A percentile compares a stretch with the other conserved stretches of the same genome.
Evolutionary conservation across 345 rosid species (phyloP).

Genomic region (Brassica carinata): DNA sequence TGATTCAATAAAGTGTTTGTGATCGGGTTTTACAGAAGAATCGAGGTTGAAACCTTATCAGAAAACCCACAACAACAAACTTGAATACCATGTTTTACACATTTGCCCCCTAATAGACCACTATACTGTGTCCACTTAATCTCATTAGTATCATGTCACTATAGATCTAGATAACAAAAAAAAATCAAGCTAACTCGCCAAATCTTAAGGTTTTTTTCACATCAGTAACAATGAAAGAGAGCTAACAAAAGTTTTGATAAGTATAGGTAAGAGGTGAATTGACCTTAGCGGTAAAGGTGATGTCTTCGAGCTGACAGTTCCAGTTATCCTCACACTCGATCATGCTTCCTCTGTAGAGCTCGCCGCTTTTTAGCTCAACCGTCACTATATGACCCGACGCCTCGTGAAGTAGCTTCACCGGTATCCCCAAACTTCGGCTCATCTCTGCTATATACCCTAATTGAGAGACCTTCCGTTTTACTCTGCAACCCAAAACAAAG

Average conservation of each 20-base stretch:
- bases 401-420: constrained; percentile 87
- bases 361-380: constrained; percentile 86
- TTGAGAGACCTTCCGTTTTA: not conserved
- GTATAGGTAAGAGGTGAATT: not conserved
- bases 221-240: not conserved
- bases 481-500: not conserved
- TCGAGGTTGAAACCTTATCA: no score
- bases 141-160: not conserved
- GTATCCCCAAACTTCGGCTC: constrained; percentile 88
- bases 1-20: no score
- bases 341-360: constrained; percentile 89
- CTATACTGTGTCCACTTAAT: not conserved
- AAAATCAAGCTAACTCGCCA: not conserved
- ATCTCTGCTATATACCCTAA: constrained; percentile 56
- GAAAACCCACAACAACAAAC: constrained; percentile 2
- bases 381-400: constrained; percentile 82
- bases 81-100: not conserved
- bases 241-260: not conserved
- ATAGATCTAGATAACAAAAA: not conserved
- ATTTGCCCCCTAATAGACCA: no score
- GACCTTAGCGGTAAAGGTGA: constrained; percentile 81
- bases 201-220: constrained; percentile 33
- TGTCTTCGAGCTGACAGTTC: constrained; percentile 88
- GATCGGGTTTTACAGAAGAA: no score
- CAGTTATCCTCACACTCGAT: constrained; percentile 92